Evolutionary conservation across 176 grass and related monocot species (phyloP).

Genomic region (Carex pumila): DNA sequence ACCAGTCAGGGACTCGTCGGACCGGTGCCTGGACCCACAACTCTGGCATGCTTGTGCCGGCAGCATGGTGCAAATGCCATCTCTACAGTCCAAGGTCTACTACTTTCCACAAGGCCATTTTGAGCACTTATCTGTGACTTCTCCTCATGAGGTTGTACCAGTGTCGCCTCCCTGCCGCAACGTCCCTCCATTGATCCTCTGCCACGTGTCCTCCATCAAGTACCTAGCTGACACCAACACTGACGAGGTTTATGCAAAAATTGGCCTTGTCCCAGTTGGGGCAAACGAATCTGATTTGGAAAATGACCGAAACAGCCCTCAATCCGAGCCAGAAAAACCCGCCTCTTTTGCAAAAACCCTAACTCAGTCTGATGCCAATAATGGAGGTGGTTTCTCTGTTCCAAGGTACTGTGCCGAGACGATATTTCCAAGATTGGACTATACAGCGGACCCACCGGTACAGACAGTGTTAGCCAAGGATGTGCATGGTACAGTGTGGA

Average conservation of each 20-base stretch:
- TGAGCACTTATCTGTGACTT: conserved; percentile 46
- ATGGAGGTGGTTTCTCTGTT: conserved; percentile 93
- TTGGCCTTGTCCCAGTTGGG: conserved; percentile 42
- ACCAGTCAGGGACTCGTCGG: conserved; percentile 42
- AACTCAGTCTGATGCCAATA: conserved; percentile 98
- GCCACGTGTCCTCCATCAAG: conserved; percentile 43
- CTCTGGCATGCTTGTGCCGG: conserved; percentile 93
- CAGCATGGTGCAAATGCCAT: conserved; percentile 74
- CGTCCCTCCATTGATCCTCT: conserved; percentile 40
- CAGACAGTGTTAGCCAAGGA: conserved; percentile 97
- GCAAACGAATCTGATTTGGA: conserved; percentile 23
- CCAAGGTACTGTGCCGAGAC: conserved; percentile 99
- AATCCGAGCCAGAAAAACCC: conserved; percentile 38
- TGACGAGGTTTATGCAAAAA: conserved; percentile 88
- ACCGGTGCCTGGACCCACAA: conserved; percentile 70
- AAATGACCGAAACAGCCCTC: conserved; percentile 8
- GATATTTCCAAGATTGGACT: conserved; percentile 93
- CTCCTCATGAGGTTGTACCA: not conserved
- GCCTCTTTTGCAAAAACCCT: conserved; percentile 95
- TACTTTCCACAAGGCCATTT: conserved; percentile 96
- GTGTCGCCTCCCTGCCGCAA: conserved; percentile 11
- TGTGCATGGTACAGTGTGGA: conserved; percentile 92
- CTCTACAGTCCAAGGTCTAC: conserved; percentile 59
- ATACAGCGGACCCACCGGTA: conserved; percentile 84
- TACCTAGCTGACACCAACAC: conserved; percentile 72